Evolutionary conservation across 2,329 filamentous ascomycete species (phyloP).

Genomic region (Alternaria atra): DNA sequence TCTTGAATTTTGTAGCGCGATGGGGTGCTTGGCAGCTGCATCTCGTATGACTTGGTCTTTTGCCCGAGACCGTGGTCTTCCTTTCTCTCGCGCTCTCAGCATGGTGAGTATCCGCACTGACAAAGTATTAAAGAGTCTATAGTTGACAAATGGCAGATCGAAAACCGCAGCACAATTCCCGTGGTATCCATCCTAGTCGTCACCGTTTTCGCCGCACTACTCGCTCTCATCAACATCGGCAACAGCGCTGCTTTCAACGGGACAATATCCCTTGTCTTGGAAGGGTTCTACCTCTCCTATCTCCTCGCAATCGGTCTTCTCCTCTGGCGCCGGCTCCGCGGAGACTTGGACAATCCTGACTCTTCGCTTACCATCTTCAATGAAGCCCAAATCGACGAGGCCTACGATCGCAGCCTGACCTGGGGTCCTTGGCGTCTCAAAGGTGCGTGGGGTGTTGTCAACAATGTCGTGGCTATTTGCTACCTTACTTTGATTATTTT

Average conservation of each 20-base stretch:
- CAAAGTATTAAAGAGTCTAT: background rate
- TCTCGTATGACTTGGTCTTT: slow-evolving; percentile 57
- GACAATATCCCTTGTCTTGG: slow-evolving; percentile 47
- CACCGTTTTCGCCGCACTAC: slow-evolving; percentile 54
- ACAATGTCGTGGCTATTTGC: slow-evolving; percentile 45
- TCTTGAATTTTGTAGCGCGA: slow-evolving; percentile 53
- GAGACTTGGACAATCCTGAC: slow-evolving; percentile 38
- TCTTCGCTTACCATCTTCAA: slow-evolving; percentile 35
- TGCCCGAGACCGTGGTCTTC: slow-evolving; percentile 55
- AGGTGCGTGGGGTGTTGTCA: slow-evolving; percentile 38
- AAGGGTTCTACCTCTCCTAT: slow-evolving; percentile 51
- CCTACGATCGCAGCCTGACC: slow-evolving; percentile 30
- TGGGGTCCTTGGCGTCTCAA: slow-evolving; percentile 50
- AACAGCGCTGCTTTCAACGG: slow-evolving; percentile 52
- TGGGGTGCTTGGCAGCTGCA: slow-evolving; percentile 54
- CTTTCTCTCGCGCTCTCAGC: slow-evolving; percentile 46
- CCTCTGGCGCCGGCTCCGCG: slow-evolving; percentile 48
- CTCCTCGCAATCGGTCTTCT: slow-evolving; percentile 44
- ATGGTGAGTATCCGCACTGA: slow-evolving; percentile 28
- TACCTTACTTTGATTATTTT: slow-evolving; percentile 47
- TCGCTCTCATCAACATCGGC: slow-evolving; percentile 63
- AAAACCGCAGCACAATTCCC: slow-evolving; percentile 51
- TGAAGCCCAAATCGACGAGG: slow-evolving; percentile 30
- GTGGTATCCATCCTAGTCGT: slow-evolving; percentile 59
- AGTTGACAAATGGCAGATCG: slow-evolving; percentile 37